phyloP scores from a whole-genome alignment of 139 green algal genomes.

The Micractinium conductrix region DNA sequence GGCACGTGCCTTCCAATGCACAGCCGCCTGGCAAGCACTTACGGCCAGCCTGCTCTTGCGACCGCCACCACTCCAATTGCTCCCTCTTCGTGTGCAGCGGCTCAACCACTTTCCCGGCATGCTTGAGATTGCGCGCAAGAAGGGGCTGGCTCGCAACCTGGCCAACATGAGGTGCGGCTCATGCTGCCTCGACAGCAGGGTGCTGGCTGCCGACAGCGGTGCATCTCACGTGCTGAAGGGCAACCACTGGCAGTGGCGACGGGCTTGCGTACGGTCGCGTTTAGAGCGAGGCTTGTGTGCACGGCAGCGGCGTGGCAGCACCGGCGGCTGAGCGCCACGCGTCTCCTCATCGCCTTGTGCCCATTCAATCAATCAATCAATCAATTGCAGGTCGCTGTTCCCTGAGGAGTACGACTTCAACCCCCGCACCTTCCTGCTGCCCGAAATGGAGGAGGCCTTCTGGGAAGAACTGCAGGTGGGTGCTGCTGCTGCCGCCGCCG shows the following conservation, averaged over 20 bases:
- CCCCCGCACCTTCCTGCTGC: constrained; percentile 75
- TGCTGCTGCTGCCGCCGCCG: neutral
- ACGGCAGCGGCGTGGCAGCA: no score
- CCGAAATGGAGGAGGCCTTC: constrained; percentile 59
- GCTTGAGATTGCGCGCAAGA: constrained; percentile 85
- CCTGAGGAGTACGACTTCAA: constrained; percentile 69
- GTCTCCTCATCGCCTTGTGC: no score
- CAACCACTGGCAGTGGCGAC: no score
- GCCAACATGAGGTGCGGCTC: constrained; percentile 59
- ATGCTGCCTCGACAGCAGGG: no score
- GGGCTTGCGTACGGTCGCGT: no score
- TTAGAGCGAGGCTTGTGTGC: no score
- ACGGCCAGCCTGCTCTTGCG: neutral
- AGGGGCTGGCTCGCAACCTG: constrained; percentile 75
- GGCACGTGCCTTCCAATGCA: neutral
- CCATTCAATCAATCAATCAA: no score
- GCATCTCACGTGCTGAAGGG: no score
- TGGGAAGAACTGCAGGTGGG: constrained; percentile 44
- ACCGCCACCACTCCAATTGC: no score
- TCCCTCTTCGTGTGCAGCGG: constrained; percentile 79
- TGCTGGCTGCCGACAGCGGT: no score
- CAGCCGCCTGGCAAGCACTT: neutral
- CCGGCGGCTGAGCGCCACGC: no score
- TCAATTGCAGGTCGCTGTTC: constrained; percentile 39
- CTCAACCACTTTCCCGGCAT: constrained; percentile 91